These are phyloP conservation scores for Verbascum thapsus DNA, from an alignment of 257 asterid species.

Conservation along the genomic window DNA sequence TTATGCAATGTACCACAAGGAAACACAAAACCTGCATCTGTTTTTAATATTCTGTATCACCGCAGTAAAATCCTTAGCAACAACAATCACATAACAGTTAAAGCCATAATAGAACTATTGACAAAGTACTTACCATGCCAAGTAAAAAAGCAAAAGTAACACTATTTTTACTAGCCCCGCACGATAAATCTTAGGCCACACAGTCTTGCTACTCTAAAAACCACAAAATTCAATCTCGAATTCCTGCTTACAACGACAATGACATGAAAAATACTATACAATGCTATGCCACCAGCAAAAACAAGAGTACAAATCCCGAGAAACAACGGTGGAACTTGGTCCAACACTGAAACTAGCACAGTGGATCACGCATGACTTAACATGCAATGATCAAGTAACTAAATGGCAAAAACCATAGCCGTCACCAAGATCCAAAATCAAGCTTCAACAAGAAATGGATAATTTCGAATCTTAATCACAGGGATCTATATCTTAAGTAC, in stretches of 20 bases:
- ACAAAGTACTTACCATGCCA: not conserved
- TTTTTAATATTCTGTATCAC: slow-evolving; percentile 9
- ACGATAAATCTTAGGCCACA: not conserved
- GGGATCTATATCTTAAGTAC: slow-evolving; percentile 26
- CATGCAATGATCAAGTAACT: slow-evolving; percentile 19
- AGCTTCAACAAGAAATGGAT: slow-evolving; percentile 20
- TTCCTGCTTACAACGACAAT: slow-evolving; percentile 1
- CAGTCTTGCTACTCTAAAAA: not conserved
- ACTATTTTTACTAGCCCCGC: not conserved
- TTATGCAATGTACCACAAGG: not conserved
- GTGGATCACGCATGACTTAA: slow-evolving; percentile 29
- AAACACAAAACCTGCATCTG: not conserved
- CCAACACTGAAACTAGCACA: not conserved
- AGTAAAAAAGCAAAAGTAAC: not conserved
- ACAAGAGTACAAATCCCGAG: not conserved
- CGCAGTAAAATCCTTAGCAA: slow-evolving; percentile 3
- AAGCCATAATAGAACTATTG: slow-evolving; percentile 13
- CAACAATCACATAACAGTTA: not conserved
- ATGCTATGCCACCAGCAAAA: slow-evolving; percentile 11
- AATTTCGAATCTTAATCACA: not conserved
- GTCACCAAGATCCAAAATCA: slow-evolving; percentile 19
- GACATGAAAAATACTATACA: slow-evolving; percentile 16
- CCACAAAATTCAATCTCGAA: not conserved
- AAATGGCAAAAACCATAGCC: slow-evolving; percentile 10
- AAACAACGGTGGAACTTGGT: slow-evolving; percentile 5